Base-by-base conservation (phyloP, 1,284 basidiomycete genomes). In the Fomitopsis palustris region DNA sequence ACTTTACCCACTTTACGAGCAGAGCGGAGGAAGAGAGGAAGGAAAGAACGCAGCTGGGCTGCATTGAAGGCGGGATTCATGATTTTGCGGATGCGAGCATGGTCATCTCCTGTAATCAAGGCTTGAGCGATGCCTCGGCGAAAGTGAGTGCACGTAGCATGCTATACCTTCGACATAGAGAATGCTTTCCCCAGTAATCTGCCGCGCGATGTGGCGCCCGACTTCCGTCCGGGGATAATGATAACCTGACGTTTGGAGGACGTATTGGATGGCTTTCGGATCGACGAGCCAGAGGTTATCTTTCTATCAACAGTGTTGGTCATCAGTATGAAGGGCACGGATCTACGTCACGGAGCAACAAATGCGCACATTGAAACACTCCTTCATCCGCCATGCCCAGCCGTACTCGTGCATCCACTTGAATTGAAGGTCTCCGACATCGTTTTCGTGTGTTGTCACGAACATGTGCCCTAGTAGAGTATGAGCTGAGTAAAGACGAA, bases 21-120 rank as follows among this genome's bases (percentile, higher is more conserved):
- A 33, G 76, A 72, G 53, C 75, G 70, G 35, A 73, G 74, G 67
- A 83, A 82, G 47, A 81, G 76, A 17, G 80, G 77, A 4, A 81
- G 70, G 61, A 80, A 80, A 2, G 77, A 73, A 58, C 75, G 78
- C 7, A 77, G 74, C 61, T 82, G 80, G 2, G 76, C 75, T 8
- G 72, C 63, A 0, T 73, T 74, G 58, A 80, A 81, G n/a, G 73
- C 80, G 0, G 76, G 77, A 52, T 73, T 69, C 66, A 81, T 70
- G 19, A 78, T 68, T 59, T 70, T 80, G 55, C 75, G 66, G 10
- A 79, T 74, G 53, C 77, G 69, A 49, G 71, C 70, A 59, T 82
- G 81, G 47, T 66, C 68, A 12, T 74, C 70, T 12, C 74, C 80
- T 81, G 25, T 38, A n/a, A n/a, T n/a, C n/a, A 14, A 3, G 4